phyloP scores from a whole-genome alignment of 2,329 filamentous ascomycete species.

The Hirsutella thompsonii region DNA sequence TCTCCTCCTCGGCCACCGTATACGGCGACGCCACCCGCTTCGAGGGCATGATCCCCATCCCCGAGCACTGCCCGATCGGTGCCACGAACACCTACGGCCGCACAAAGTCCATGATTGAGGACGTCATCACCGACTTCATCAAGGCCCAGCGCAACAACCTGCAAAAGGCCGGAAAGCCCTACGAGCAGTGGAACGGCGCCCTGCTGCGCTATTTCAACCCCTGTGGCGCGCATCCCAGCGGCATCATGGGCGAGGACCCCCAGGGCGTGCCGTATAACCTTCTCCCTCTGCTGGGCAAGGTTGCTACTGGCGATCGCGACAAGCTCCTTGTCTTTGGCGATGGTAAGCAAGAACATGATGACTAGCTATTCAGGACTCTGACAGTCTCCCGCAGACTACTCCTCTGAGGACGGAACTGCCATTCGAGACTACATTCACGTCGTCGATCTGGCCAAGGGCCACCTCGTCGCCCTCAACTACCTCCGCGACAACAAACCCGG shows the following conservation, averaged over 20 bases:
- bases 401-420: conserved; percentile 78
- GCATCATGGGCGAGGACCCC: conserved; percentile 96
- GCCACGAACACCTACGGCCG: conserved; percentile 97
- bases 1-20: conserved; percentile 94
- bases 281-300: conserved; percentile 84
- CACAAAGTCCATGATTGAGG: conserved; percentile 88
- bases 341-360: conserved; percentile 41
- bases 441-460: conserved; percentile 74
- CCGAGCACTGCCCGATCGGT: conserved; percentile 88
- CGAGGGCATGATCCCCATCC: conserved; percentile 97
- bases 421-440: conserved; percentile 99
- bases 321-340: conserved; percentile 93
- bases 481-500: conserved; percentile 75
- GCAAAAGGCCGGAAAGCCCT: conserved; percentile 65
- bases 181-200: conserved; percentile 81
- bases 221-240: conserved; percentile 83
- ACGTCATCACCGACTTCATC: conserved; percentile 82
- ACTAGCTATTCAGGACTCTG: not conserved
- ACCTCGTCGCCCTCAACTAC: conserved; percentile 82
- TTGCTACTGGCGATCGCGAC: conserved; percentile 86
- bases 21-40: conserved; percentile 96
- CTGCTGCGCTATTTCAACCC: conserved; percentile 97
- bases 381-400: conserved; percentile 53
- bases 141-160: conserved; percentile 74
- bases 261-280: conserved; percentile 94